These are phyloP conservation scores for Meyerozyma guilliermondii DNA, from an alignment of 1,139 yeast species.

Conservation along the genomic window DNA sequence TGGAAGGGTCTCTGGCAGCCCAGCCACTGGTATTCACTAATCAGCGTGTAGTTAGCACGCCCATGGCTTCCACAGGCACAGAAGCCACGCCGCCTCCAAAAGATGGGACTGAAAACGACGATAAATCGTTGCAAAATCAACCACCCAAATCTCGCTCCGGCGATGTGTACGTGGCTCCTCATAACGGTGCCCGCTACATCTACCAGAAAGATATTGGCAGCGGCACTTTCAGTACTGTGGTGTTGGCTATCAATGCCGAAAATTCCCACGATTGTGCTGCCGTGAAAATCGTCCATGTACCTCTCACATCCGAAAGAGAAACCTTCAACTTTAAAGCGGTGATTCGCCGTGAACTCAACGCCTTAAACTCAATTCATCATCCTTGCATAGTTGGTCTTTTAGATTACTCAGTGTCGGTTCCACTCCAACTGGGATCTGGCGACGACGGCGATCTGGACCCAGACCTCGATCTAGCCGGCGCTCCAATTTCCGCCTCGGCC, in stretches of 20 bases:
- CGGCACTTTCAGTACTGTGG: conserved; percentile 59
- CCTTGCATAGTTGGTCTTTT: conserved; percentile 35
- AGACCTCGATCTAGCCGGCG: conserved; percentile 4
- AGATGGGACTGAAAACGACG: conserved; percentile 1
- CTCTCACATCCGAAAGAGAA: conserved; percentile 22
- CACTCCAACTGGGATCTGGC: conserved; percentile 16
- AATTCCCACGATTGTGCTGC: conserved; percentile 23
- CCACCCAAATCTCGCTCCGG: conserved; percentile 4
- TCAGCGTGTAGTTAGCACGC: conserved; percentile 1
- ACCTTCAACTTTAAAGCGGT: conserved; percentile 55
- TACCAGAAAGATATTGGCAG: conserved; percentile 40
- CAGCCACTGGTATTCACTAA: conserved; percentile 16
- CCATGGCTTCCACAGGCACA: conserved; percentile 1
- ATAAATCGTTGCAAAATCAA: too few species aligned
- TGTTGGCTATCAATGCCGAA: conserved; percentile 30
- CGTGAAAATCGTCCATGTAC: conserved; percentile 36
- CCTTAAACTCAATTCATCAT: conserved; percentile 45
- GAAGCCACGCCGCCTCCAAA: conserved; percentile 10
- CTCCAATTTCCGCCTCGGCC: not conserved
- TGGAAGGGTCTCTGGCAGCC: conserved; percentile 9
- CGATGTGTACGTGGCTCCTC: conserved; percentile 13
- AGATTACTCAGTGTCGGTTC: conserved; percentile 18
- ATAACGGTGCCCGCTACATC: conserved; percentile 14
- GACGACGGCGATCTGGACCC: conserved; percentile 16
- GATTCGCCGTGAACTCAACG: conserved; percentile 67